Base-by-base conservation (phyloP, 108 stramenopile species). In the Nannochloropsis salina region DNA sequence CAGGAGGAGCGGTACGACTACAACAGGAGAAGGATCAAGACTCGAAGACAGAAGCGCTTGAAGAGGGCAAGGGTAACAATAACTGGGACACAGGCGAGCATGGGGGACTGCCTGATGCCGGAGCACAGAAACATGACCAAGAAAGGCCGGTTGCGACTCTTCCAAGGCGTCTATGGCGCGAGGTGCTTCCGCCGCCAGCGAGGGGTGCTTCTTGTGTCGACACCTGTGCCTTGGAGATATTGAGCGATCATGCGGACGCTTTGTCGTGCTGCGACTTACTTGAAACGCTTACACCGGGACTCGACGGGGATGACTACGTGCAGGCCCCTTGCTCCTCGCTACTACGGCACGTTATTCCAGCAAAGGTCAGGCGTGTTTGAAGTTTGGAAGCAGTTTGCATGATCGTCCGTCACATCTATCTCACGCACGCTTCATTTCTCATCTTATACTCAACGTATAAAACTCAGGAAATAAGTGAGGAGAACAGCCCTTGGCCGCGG, bases 401-500 rank as follows among this genome's bases (percentile, higher is more conserved):
- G n/a, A 3, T 2, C 3, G n/a, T 74, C 61, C 15, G 61, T 74
- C n/a, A n/a, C n/a, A 74, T 74, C n/a, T 74, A 74, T 74, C 6
- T 74, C 61, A 74, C 61, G n/a, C 61, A 6, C 8, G 15, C 61
- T 74, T n/a, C 61, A n/a, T 6, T n/a, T 51, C 61, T 74, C 61
- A 15, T n/a, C 2, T 74, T n/a, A 6, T n/a, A 74, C 61, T 6
- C 61, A 74, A n/a, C 61, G 31, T 31, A 1, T 31, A 15, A 74
- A 74, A 6, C 61, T n/a, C 8, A 74, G 61, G 61, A 1, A 74
- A 74, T n/a, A 74, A 74, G 61, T 74, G 61, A n/a, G n/a, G 61
- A 74, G n/a, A n/a, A n/a, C 61, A 74, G 61, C 61, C 61, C 61
- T n/a, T 74, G 61, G 61, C 61, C 61, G 61, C 61, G n/a, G 61